Conservation (phyloP, 768 basidiomycete genomes). For the Tubosaeta brunneosetosa region DNA sequence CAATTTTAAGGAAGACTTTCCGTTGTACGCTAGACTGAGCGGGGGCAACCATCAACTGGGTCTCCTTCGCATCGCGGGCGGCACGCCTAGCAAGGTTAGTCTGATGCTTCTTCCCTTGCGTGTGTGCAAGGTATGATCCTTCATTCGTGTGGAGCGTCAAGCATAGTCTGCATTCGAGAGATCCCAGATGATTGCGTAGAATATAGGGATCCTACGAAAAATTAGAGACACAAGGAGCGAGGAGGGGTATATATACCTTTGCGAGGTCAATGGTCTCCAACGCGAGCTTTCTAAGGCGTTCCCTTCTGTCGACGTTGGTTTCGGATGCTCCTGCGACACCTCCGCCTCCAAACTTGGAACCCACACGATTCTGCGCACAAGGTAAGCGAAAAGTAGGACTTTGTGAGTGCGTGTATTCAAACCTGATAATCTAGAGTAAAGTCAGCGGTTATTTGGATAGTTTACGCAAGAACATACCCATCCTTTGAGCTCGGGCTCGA, state of each 20-base stretch:
- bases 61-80: conserved; percentile 95
- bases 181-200: conserved; percentile 96
- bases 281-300: conserved; percentile 91
- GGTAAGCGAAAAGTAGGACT: background rate
- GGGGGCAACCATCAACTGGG: conserved; percentile 84
- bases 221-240: conserved; percentile 5
- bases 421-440: conserved; percentile 62
- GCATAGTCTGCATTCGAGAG: conserved; percentile 96
- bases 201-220: conserved; percentile 86
- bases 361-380: conserved; percentile 78
- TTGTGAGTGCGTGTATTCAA: conserved; percentile 6
- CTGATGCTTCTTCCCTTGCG: conserved; percentile 99
- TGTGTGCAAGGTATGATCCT: conserved; percentile 97
- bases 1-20: conserved; percentile 97
- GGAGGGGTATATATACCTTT: conserved; percentile 52
- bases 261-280: conserved; percentile 97
- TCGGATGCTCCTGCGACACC: conserved; percentile 95
- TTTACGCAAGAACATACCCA: conserved; percentile 27
- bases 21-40: conserved; percentile 74
- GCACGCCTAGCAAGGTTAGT: conserved; percentile 97
- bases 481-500: conserved; percentile 6
- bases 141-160: conserved; percentile 99
- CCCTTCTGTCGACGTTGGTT: conserved; percentile 91
- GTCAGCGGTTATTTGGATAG: conserved; percentile 2
- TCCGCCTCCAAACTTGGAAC: conserved; percentile 93